Conservation (phyloP, 202 grass and related monocot genomes). For the Carex sylvatica region DNA sequence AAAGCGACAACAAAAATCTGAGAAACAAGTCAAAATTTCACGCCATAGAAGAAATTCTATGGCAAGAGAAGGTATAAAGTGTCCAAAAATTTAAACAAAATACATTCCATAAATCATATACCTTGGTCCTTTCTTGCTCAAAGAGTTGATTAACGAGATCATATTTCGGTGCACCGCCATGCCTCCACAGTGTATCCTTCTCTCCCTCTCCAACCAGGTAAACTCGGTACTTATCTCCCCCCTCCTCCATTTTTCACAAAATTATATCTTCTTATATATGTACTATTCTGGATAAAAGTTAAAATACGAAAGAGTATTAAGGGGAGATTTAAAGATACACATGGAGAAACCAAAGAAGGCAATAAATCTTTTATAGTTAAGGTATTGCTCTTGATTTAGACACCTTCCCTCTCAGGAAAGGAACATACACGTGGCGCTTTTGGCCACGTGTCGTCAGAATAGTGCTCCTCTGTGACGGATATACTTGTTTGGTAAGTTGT, state of each 20-base stretch:
- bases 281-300: not conserved
- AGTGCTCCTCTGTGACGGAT: not conserved
- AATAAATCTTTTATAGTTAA: not conserved
- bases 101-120: conserved; percentile 9
- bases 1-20: not conserved
- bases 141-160: conserved; percentile 81
- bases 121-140: conserved; percentile 68
- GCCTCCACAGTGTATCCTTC: conserved; percentile 69
- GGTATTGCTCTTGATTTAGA: not conserved
- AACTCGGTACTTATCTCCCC: conserved; percentile 58
- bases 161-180: conserved; percentile 69
- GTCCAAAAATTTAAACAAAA: not conserved
- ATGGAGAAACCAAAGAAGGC: not conserved
- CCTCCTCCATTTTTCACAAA: conserved; percentile 22
- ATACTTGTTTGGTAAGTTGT: not conserved
- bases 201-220: conserved; percentile 72
- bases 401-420: not conserved
- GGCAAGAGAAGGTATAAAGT: not conserved
- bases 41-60: not conserved
- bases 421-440: not conserved
- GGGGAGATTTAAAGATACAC: not conserved
- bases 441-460: not conserved
- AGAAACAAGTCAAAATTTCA: not conserved
- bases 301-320: not conserved
- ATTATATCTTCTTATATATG: not conserved